Evolutionary conservation across 1,139 yeast genomes (phyloP).

Genomic region (Blastobotrys apis): DNA sequence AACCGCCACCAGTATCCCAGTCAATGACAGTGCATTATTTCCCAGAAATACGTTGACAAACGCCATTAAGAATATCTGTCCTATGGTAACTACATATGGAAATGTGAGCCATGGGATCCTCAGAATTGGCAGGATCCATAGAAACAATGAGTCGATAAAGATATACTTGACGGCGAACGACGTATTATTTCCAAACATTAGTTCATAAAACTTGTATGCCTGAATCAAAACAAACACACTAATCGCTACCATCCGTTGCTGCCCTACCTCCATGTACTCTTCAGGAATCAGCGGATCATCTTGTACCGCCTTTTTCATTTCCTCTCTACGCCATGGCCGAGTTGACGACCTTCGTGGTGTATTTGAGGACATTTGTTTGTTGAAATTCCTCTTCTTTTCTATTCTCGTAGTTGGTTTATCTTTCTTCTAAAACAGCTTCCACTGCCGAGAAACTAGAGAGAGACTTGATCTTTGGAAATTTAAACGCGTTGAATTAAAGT

Average conservation of each 20-base stretch:
- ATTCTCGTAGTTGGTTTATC: too few relatives aligned
- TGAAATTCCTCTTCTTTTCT: too few relatives aligned
- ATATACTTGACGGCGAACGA: slow-evolving; percentile 64
- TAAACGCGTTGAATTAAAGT: too few relatives aligned
- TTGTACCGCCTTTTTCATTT: neutral
- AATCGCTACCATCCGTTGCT: slow-evolving; percentile 64
- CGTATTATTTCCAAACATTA: slow-evolving; percentile 40
- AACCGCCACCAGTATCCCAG: slow-evolving; percentile 43
- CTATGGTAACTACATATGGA: slow-evolving; percentile 36
- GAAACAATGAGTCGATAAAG: slow-evolving; percentile 62
- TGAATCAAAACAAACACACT: slow-evolving; percentile 71
- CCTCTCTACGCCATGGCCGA: slow-evolving; percentile 12
- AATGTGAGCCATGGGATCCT: slow-evolving; percentile 71
- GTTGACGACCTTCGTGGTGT: slow-evolving; percentile 10
- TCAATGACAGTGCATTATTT: slow-evolving; percentile 43
- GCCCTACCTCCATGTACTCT: slow-evolving; percentile 60
- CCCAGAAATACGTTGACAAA: slow-evolving; percentile 39
- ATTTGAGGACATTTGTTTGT: slow-evolving; percentile 4
- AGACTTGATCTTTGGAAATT: too few relatives aligned
- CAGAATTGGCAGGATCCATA: slow-evolving; percentile 67
- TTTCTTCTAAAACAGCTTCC: too few relatives aligned
- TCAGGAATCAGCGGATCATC: slow-evolving; percentile 35
- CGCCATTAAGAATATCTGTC: slow-evolving; percentile 37
- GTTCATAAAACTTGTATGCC: slow-evolving; percentile 75
- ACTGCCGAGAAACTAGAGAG: too few relatives aligned